Evolutionary conservation across 169 alveolate genomes (phyloP).

Genomic region (Cryptosporidium muris): DNA sequence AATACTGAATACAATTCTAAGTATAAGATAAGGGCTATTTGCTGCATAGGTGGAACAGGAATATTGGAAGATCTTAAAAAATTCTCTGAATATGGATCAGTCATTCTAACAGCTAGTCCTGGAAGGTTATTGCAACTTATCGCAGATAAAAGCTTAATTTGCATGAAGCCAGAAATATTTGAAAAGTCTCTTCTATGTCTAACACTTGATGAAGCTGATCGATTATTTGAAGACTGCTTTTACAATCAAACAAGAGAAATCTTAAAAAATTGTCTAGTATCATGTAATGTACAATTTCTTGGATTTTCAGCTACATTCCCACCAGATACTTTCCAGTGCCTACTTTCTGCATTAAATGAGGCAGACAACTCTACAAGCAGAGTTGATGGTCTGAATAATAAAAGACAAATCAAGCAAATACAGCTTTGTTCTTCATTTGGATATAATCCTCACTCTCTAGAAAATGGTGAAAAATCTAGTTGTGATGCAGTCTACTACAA

Average conservation of each 20-base stretch:
- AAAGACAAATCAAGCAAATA: constrained; percentile 17
- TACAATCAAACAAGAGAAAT: constrained; percentile 10
- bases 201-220: constrained; percentile 75
- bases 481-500: background rate
- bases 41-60: constrained; percentile 58
- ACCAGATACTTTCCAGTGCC: constrained; percentile 18
- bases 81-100: background rate
- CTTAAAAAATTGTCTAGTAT: constrained; percentile 15
- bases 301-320: constrained; percentile 78
- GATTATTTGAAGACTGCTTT: constrained; percentile 72
- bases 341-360: constrained; percentile 1
- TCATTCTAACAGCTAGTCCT: constrained; percentile 36
- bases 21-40: constrained; percentile 1
- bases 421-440: constrained; percentile 51
- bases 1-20: too few species aligned
- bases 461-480: background rate
- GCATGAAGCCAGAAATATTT: background rate
- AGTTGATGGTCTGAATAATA: background rate
- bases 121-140: constrained; percentile 57
- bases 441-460: background rate
- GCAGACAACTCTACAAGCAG: background rate
- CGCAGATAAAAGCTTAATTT: background rate
- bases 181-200: constrained; percentile 31
- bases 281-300: constrained; percentile 40
- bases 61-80: constrained; percentile 33